Base-by-base conservation (phyloP, 768 basidiomycete genomes). In the Leccinum obscurum region DNA sequence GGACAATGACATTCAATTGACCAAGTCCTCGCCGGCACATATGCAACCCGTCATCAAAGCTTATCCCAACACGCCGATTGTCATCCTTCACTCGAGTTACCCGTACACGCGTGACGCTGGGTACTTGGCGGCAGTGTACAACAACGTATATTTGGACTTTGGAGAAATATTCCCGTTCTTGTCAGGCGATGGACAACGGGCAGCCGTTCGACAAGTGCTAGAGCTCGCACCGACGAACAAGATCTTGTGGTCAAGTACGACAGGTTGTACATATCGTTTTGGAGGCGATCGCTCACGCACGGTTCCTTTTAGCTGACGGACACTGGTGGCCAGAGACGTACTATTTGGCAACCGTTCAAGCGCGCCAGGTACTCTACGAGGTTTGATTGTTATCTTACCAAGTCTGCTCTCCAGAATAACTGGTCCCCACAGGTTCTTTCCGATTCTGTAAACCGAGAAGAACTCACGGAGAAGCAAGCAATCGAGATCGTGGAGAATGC, bases 81-180 rank as follows among this genome's bases (percentile, higher is more conserved):
- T 93, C 20, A 78, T 93, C 15, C 77, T 93, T 1, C 91, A 92
- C 66, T 80, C 88, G 4, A 80, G 85, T n/a, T 93, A 92, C 66
- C 91, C 91, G 0, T 92, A 82, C 70, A 88, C 85, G 4, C 82
- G 86, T 46, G 90, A 93, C 59, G 90, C 89, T 6, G 89, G 87
- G 6, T 93, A 92, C 71, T 79, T 93, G 54, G 78, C 88, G 0
- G 77, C 89, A 0, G 82, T 88, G 11, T 91, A 91, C 64, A 68
- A 77, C 54, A 92, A 92, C 62, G 90, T 91, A 11, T 92, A 82
- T 66, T 76, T 92, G 50, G 91, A 93, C 71, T 89, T 92, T 69
- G 90, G 91, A 44, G 88, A 89, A 81, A 77, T 91, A 20, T 92
- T 90, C 62, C 89, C 89, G 0, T 76, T 83, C 57, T 75, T 92